phyloP scores from a whole-genome alignment of 23 red algal genomes.

The Cyanidium caldarium region DNA sequence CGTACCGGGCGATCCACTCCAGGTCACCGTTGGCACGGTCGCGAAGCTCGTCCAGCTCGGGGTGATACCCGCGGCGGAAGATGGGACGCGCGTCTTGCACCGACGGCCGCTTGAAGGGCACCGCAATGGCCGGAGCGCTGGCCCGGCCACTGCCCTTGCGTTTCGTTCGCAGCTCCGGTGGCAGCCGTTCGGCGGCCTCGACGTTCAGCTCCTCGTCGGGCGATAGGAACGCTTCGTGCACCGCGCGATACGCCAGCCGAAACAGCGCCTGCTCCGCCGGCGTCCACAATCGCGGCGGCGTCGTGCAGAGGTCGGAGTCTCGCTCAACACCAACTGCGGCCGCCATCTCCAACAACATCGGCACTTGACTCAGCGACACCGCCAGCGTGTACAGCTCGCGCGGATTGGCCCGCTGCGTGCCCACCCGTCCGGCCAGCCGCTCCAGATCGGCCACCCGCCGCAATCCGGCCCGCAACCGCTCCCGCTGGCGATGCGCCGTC shows the following conservation, averaged over 20 bases:
- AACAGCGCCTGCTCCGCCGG: background rate
- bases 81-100: constrained; percentile 16
- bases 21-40: constrained; percentile 16
- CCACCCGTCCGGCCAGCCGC: constrained; percentile 47
- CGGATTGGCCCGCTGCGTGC: constrained; percentile 29
- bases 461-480: constrained; percentile 11
- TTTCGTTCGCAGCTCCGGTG: too few relatives aligned
- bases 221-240: constrained; percentile 3
- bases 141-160: background rate
- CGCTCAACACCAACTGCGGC: background rate
- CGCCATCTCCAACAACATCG: constrained; percentile 11
- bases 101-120: constrained; percentile 15
- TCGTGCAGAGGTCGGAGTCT: background rate
- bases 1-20: constrained; percentile 34
- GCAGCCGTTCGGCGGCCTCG: constrained; percentile 18
- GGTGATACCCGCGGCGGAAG: constrained; percentile 29
- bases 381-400: constrained; percentile 51
- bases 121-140: background rate
- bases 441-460: constrained; percentile 44
- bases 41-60: constrained; percentile 41
- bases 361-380: constrained; percentile 36
- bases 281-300: background rate
- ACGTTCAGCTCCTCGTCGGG: constrained; percentile 1
- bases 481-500: constrained; percentile 5
- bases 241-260: background rate